Percentiles rank a stretch among this genome's conserved stretches.
phyloP scores from a whole-genome alignment of 352 stramenopile species.

The Globisporangium cylindrosporum region DNA sequence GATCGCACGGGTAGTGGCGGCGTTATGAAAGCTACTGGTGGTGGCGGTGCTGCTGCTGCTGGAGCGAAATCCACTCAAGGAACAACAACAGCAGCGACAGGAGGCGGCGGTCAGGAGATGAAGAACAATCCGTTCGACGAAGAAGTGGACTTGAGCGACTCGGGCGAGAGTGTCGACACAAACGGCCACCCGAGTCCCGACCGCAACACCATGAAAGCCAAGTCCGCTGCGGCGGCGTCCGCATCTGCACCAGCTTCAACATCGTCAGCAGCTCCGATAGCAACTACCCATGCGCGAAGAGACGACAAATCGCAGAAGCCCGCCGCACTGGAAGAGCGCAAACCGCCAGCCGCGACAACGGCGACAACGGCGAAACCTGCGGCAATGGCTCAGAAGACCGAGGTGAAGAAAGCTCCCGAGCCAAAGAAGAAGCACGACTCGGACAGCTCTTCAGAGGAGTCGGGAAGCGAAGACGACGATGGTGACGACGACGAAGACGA shows the following conservation, averaged over 20 bases:
- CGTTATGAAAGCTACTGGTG: constrained; percentile 1
- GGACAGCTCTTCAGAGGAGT: constrained; percentile 69
- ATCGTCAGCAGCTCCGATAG: constrained; percentile 3
- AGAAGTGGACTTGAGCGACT: constrained; percentile 85
- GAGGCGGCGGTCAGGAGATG: constrained; percentile 36
- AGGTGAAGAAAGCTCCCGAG: constrained; percentile 33
- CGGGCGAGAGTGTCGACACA: constrained; percentile 81
- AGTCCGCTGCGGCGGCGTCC: constrained; percentile 12
- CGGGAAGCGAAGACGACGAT: constrained; percentile 62
- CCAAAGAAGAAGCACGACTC: constrained; percentile 57
- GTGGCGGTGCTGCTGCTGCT: not conserved
- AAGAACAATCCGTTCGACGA: constrained; percentile 89
- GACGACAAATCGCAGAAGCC: constrained; percentile 26
- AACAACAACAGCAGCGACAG: constrained; percentile 11
- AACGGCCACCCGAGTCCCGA: constrained; percentile 67
- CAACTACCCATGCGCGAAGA: constrained; percentile 14
- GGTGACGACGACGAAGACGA: constrained; percentile 66
- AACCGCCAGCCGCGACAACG: not conserved
- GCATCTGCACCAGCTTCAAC: not conserved
- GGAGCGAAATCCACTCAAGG: constrained; percentile 7
- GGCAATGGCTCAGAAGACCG: constrained; percentile 26
- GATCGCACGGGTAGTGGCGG: not conserved
- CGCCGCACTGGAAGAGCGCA: constrained; percentile 16
- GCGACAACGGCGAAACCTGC: constrained; percentile 26
- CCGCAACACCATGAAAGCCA: constrained; percentile 40